Percentiles rank a stretch among this genome's conserved stretches.
These are phyloP conservation scores for Fraxinus angustifolia DNA, from an alignment of 305 asterid species.

Conservation along the genomic window DNA sequence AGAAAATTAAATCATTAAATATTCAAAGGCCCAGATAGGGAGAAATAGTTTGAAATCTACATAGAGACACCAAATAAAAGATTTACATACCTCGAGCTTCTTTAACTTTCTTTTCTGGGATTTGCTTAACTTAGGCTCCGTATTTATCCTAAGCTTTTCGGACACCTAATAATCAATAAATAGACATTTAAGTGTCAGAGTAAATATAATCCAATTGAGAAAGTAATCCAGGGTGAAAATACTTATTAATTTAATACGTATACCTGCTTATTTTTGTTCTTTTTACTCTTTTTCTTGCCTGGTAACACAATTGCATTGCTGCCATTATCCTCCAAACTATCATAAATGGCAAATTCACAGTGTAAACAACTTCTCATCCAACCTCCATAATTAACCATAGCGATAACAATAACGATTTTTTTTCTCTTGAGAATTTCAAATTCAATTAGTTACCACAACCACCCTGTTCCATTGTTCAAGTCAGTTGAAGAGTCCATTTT, in stretches of 20 bases:
- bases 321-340: constrained; percentile 35
- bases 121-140: constrained; percentile 52
- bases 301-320: constrained; percentile 53
- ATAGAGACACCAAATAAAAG: neutral
- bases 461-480: constrained; percentile 14
- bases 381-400: neutral
- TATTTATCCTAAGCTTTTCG: constrained; percentile 24
- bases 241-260: neutral
- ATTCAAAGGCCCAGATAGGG: constrained; percentile 5
- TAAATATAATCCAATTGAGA: neutral
- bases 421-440: neutral
- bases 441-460: constrained; percentile 21
- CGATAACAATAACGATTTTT: neutral
- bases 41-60: neutral
- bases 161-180: constrained; percentile 28
- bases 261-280: constrained; percentile 54
- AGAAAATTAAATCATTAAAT: constrained; percentile 18
- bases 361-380: neutral
- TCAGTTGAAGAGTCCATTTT: constrained; percentile 24
- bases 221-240: neutral
- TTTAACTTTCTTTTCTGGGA: constrained; percentile 76
- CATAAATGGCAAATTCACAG: neutral
- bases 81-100: constrained; percentile 62
- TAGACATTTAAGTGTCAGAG: neutral
- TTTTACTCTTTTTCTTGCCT: constrained; percentile 43